Evolutionary conservation across 2,329 filamentous ascomycete species (phyloP).

Genomic region (Pseudocercospora fuligena): DNA sequence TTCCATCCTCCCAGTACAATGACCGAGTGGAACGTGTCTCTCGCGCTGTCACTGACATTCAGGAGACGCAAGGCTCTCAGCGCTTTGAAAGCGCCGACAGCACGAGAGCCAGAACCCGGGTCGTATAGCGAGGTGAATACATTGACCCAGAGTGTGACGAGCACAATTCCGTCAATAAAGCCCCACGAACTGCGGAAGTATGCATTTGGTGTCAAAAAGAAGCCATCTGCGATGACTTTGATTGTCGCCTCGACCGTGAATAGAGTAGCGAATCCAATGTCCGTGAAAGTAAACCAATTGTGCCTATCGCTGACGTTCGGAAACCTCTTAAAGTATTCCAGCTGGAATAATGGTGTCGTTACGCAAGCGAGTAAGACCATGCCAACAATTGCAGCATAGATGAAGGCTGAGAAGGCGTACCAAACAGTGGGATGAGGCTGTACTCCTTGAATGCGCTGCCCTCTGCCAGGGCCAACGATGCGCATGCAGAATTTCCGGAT

Average conservation of each 20-base stretch:
- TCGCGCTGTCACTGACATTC: conserved; percentile 93
- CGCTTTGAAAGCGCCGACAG: conserved; percentile 96
- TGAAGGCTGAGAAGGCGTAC: conserved; percentile 91
- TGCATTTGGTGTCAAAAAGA: conserved; percentile 96
- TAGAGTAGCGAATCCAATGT: conserved; percentile 83
- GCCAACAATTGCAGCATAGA: conserved; percentile 90
- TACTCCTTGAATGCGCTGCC: conserved; percentile 83
- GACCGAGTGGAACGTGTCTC: conserved; percentile 95
- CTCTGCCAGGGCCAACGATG: conserved; percentile 88
- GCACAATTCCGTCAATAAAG: conserved; percentile 87
- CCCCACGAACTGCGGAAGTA: conserved; percentile 98
- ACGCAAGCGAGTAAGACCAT: conserved; percentile 98
- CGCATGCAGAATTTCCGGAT: conserved; percentile 83
- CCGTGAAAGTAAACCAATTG: conserved; percentile 96
- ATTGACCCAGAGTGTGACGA: conserved; percentile 94
- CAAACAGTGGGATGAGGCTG: conserved; percentile 87
- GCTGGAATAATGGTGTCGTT: conserved; percentile 92
- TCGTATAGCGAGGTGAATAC: conserved; percentile 81
- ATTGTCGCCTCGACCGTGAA: conserved; percentile 87
- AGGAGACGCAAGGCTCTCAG: conserved; percentile 86
- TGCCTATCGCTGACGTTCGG: conserved; percentile 53
- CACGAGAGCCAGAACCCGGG: conserved; percentile 83
- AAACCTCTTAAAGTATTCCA: conserved; percentile 69
- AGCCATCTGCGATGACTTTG: conserved; percentile 93
- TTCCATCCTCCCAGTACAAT: conserved; percentile 96